Base-by-base conservation (phyloP, 2,329 filamentous ascomycete genomes). In the Thermoascus crustaceus region DNA sequence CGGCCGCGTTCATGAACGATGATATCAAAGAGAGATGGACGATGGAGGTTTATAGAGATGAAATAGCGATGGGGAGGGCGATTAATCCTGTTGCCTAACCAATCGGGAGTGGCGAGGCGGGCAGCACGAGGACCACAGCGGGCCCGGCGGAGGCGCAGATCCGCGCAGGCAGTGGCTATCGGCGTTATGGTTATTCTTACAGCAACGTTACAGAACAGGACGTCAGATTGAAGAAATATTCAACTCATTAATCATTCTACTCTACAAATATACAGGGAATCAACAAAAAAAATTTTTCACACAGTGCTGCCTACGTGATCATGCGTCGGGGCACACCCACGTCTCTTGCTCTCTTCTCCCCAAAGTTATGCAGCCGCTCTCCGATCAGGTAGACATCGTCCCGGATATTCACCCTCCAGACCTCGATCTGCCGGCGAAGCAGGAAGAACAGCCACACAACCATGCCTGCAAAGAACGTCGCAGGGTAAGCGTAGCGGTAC, bases 381-480 rank as follows among this genome's bases (percentile, higher is more conserved):
- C 91, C 91, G 53, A 96, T 91, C 29, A 98, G 68, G 58, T 98
- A 98, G 0, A 94, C 88, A 62, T 98, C 93, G 58, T 98, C 93
- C 24, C 86, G 72, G 30, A 98, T 86, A 39, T 81, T 76, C 38
- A 79, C 71, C 49, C 84, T 78, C 88, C 89, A 96, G 13, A 76
- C 67, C 30, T 75, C 73, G 34, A 91, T 73, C 34, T 85, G 73
- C 30, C 72, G 63, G 5, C 54, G 45, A 20, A 63, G 43, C 21
- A 64, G 34, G 38, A 57, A 55, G 27, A 52, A 37, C 1, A 66
- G 53, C 37, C 69, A 61, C 17, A 64, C 63, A 6, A 73, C 53
- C n/a, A 80, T 54, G 7, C 72, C 70, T 52, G 74, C 48, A 2
- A 72, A 66, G 14, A 74, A 58, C 2, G 76, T 59, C 2, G 71